phyloP scores from a whole-genome alignment of 1,139 yeast genomes.

The Geotrichum reessii region DNA sequence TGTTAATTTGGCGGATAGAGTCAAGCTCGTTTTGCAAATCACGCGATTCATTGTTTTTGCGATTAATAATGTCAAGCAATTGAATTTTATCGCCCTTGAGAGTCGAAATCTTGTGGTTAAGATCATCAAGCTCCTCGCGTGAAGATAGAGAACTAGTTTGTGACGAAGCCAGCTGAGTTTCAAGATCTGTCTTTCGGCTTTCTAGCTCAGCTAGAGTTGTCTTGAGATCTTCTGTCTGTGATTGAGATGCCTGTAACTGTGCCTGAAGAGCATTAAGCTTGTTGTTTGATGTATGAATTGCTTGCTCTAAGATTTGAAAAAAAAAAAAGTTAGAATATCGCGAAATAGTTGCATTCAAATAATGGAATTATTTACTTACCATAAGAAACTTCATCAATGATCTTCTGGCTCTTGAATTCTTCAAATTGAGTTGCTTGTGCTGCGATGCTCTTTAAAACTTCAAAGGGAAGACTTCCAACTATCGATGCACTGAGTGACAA shows the following conservation, averaged over 20 bases:
- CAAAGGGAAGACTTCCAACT: slow-evolving; percentile 25
- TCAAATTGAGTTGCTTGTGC: slow-evolving; percentile 46
- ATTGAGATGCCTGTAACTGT: slow-evolving; percentile 30
- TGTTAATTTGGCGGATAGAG: slow-evolving; percentile 45
- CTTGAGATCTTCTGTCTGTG: slow-evolving; percentile 34
- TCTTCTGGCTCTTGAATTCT: slow-evolving; percentile 47
- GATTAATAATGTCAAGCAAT: slow-evolving; percentile 40
- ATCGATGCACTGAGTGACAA: slow-evolving; percentile 25
- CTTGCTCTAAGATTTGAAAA: slow-evolving; percentile 45
- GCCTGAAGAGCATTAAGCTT: slow-evolving; percentile 35
- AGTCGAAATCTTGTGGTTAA: slow-evolving; percentile 24
- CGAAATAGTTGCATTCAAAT: background rate
- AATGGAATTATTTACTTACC: slow-evolving; percentile 22
- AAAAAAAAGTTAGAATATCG: background rate
- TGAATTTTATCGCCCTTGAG: slow-evolving; percentile 38
- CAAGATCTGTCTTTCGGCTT: slow-evolving; percentile 30
- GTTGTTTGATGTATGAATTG: slow-evolving; percentile 39
- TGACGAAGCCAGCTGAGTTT: slow-evolving; percentile 32
- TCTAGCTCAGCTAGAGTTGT: slow-evolving; percentile 33
- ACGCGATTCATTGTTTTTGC: slow-evolving; percentile 45
- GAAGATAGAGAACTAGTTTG: slow-evolving; percentile 28
- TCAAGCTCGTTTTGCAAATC: slow-evolving; percentile 51
- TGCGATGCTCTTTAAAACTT: slow-evolving; percentile 36
- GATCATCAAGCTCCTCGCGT: slow-evolving; percentile 21
- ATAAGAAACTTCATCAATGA: slow-evolving; percentile 43